phyloP scores from a whole-genome alignment of 139 green algal genomes.

The Edaphochlamys debaryana region DNA sequence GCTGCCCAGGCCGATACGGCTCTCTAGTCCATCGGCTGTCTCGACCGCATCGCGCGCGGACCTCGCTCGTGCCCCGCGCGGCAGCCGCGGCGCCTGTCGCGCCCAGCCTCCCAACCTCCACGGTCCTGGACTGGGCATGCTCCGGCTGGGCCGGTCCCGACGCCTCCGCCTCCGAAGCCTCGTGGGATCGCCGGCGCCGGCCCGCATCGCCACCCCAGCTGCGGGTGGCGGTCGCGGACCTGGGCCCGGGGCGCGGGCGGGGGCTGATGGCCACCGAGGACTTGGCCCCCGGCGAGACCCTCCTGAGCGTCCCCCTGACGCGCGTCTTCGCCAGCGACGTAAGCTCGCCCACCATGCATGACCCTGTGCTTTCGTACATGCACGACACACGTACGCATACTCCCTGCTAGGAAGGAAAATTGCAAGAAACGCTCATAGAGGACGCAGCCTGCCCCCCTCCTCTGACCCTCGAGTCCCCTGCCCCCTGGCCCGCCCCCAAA shows the following conservation, averaged over 20 bases:
- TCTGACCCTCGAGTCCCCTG: not conserved
- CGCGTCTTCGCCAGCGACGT: conserved; percentile 39
- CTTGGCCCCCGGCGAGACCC: conserved; percentile 3
- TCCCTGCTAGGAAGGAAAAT: too few relatives aligned
- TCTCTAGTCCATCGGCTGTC: too few relatives aligned
- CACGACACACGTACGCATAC: too few relatives aligned
- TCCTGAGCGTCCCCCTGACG: conserved; percentile 28
- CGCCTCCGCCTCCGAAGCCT: too few relatives aligned
- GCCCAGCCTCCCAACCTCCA: too few relatives aligned
- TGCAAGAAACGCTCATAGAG: too few relatives aligned
- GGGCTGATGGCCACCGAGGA: conserved; percentile 6
- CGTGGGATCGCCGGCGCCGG: not conserved
- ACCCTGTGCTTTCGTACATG: too few relatives aligned
- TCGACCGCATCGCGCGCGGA: too few relatives aligned
- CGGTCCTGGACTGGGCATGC: conserved; percentile 81
- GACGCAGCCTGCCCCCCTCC: too few relatives aligned
- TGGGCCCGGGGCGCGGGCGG: conserved; percentile 13
- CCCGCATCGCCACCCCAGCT: not conserved
- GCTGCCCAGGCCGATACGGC: too few relatives aligned
- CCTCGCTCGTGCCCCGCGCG: too few relatives aligned
- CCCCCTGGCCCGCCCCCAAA: not conserved
- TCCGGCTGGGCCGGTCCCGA: not conserved
- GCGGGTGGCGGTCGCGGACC: not conserved
- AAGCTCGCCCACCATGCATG: not conserved
- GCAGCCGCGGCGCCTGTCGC: too few relatives aligned